These are phyloP conservation scores for Neurospora sp. DNA, from an alignment of 495 filamentous ascomycete species.

Conservation along the genomic window DNA sequence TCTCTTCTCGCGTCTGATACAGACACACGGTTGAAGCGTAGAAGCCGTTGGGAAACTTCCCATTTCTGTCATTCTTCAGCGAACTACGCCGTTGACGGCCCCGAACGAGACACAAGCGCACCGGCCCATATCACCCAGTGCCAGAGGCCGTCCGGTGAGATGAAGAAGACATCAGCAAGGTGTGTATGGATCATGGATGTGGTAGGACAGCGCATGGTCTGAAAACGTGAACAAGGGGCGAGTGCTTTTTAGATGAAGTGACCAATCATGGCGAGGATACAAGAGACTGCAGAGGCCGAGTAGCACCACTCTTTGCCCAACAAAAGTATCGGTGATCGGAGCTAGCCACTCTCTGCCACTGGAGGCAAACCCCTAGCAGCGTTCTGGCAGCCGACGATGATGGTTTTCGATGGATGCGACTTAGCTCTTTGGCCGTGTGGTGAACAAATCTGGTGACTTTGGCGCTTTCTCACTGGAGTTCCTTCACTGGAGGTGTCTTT, in stretches of 20 bases:
- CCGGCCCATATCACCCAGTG: neutral
- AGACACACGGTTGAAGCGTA: neutral
- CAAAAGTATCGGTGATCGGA: conserved; percentile 32
- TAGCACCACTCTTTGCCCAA: conserved; percentile 31
- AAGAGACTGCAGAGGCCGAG: conserved; percentile 13
- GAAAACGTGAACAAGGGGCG: conserved; percentile 32
- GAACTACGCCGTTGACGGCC: neutral
- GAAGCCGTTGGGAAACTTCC: neutral
- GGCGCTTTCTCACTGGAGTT: neutral
- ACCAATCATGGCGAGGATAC: conserved; percentile 28
- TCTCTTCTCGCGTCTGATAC: neutral
- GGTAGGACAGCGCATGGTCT: conserved; percentile 31
- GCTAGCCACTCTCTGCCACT: conserved; percentile 29
- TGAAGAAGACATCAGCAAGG: conserved; percentile 22
- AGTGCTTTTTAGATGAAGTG: conserved; percentile 36
- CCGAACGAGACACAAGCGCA: neutral
- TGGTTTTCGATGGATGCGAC: neutral
- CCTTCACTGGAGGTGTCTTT: neutral
- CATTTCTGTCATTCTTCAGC: neutral
- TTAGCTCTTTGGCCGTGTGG: neutral
- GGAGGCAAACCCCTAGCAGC: conserved; percentile 6
- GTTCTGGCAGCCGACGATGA: conserved; percentile 4
- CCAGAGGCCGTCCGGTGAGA: conserved; percentile 8
- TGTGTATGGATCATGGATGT: conserved; percentile 32
- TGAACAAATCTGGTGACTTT: neutral